Percentiles rank a stretch among this genome's conserved stretches.
Evolutionary conservation across 805 yeast genomes (phyloP).

Genomic region (Candida multigemmis): DNA sequence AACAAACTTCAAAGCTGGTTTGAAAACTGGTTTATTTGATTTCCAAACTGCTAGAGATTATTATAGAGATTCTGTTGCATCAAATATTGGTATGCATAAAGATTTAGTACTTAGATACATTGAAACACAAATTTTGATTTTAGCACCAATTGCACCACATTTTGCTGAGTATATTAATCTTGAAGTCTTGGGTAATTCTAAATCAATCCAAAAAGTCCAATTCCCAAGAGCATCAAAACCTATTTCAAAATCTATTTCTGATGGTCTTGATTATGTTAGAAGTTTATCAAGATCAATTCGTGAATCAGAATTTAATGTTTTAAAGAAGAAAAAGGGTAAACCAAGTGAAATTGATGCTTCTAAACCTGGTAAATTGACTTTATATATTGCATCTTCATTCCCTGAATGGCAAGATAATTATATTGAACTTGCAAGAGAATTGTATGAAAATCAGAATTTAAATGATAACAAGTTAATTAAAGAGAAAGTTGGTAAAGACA

Average conservation of each 20-base stretch:
- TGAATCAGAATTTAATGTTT: constrained; percentile 81
- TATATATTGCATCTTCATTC: constrained; percentile 72
- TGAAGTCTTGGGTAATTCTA: constrained; percentile 62
- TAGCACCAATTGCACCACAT: constrained; percentile 94
- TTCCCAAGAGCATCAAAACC: constrained; percentile 78
- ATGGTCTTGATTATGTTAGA: constrained; percentile 75
- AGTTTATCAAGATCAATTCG: constrained; percentile 74
- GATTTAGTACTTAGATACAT: constrained; percentile 77
- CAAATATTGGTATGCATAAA: constrained; percentile 60
- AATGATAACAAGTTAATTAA: constrained; percentile 58
- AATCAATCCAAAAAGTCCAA: constrained; percentile 60
- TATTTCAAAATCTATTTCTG: constrained; percentile 49
- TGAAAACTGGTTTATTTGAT: constrained; percentile 87
- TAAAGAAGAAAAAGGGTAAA: constrained; percentile 75
- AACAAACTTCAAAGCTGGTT: constrained; percentile 80
- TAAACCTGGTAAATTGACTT: constrained; percentile 63
- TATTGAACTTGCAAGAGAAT: constrained; percentile 62
- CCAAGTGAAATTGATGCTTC: constrained; percentile 64
- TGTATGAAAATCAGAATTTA: constrained; percentile 56
- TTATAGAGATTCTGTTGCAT: constrained; percentile 73
- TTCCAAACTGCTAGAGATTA: constrained; percentile 93
- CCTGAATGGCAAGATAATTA: constrained; percentile 60
- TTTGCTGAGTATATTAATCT: constrained; percentile 85
- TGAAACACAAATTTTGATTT: constrained; percentile 73
- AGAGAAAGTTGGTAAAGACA: constrained; percentile 71